phyloP scores from a whole-genome alignment of 1,139 yeast genomes.

The Pichia sp. region DNA sequence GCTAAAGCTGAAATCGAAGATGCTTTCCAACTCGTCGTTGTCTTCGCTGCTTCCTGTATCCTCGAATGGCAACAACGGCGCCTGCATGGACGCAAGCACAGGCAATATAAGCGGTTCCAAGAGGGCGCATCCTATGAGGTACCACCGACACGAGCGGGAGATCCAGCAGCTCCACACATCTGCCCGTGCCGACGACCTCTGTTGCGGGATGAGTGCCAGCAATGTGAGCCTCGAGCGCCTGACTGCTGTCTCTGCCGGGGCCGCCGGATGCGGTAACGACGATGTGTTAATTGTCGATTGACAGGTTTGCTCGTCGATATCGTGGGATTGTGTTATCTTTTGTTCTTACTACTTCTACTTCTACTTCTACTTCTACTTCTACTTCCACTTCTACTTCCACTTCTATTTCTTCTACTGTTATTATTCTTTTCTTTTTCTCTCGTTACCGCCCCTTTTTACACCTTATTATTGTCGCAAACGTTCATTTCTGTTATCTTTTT shows the following conservation, averaged over 20 bases:
- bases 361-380: not conserved
- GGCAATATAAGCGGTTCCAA: not conserved
- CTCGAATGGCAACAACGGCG: not conserved
- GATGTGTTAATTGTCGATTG: constrained; percentile 6
- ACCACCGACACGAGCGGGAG: constrained; percentile 10
- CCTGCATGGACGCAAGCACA: too few species aligned
- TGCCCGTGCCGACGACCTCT: not conserved
- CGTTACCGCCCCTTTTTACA: not conserved
- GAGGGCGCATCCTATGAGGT: constrained; percentile 13
- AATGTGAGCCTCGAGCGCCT: not conserved
- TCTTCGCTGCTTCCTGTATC: not conserved
- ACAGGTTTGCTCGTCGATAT: not conserved
- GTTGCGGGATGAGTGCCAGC: not conserved
- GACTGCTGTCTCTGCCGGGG: not conserved
- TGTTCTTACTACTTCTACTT: not conserved
- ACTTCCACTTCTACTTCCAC: too few species aligned
- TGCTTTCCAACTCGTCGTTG: not conserved
- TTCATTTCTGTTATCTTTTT: not conserved
- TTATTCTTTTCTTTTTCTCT: not conserved
- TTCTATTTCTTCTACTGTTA: not conserved
- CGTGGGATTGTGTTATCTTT: not conserved
- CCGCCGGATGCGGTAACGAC: not conserved
- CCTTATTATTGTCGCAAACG: not conserved
- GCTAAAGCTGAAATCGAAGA: not conserved
- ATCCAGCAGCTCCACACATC: not conserved